A percentile compares a stretch with the other conserved stretches of the same genome.
phyloP scores from a whole-genome alignment of 2,329 filamentous ascomycete genomes.

The Aureobasidium uvarum region DNA sequence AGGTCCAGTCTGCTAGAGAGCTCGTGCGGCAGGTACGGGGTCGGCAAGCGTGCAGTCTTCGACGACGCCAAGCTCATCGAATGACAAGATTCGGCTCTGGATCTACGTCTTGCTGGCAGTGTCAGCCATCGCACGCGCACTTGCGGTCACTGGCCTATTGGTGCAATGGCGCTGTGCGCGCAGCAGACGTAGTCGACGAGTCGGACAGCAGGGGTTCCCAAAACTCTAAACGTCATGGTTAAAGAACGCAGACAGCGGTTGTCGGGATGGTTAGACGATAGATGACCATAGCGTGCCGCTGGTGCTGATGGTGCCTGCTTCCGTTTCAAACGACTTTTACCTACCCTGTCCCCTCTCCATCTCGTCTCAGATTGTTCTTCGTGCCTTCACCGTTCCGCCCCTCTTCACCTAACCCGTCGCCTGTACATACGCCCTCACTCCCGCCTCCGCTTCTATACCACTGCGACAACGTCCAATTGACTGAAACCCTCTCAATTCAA shows the following conservation, averaged over 20 bases:
- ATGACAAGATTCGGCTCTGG: conserved; percentile 12
- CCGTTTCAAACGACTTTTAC: conserved; percentile 26
- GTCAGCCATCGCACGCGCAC: neutral
- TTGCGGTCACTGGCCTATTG: neutral
- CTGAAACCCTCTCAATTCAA: neutral
- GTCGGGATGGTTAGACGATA: conserved; percentile 5
- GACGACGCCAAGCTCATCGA: neutral
- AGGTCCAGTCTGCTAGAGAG: neutral
- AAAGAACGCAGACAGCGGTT: conserved; percentile 17
- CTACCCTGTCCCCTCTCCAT: conserved; percentile 13
- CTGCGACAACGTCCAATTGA: neutral
- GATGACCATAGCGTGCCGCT: neutral
- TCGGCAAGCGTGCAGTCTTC: neutral
- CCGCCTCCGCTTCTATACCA: neutral
- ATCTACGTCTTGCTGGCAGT: conserved; percentile 14
- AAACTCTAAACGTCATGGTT: conserved; percentile 15
- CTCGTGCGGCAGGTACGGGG: conserved; percentile 7
- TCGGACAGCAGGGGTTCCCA: neutral
- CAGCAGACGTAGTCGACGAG: neutral
- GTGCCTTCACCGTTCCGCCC: neutral
- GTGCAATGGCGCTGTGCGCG: neutral
- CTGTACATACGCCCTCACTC: neutral
- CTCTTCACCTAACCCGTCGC: neutral
- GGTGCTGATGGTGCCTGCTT: conserved; percentile 8
- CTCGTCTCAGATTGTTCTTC: conserved; percentile 8